These are phyloP conservation scores for Casuarina glauca DNA, from an alignment of 306 rosid genomes.

Conservation along the genomic window DNA sequence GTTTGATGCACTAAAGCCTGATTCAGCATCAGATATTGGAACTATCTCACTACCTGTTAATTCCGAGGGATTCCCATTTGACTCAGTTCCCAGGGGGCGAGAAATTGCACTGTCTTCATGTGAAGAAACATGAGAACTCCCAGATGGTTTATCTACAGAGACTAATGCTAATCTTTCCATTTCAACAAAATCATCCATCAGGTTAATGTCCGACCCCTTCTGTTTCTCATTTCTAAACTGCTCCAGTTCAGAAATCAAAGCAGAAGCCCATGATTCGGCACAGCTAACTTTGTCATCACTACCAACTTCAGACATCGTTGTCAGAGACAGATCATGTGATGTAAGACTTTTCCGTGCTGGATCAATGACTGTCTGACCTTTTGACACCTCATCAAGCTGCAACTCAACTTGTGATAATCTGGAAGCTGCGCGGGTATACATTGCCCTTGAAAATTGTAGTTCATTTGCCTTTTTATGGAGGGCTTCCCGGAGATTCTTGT, in stretches of 20 bases:
- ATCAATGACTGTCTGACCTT: slow-evolving; percentile 41
- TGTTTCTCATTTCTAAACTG: slow-evolving; percentile 58
- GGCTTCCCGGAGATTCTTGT: slow-evolving; percentile 61
- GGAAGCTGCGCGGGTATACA: slow-evolving; percentile 62
- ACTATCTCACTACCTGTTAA: slow-evolving; percentile 35
- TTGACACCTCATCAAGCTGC: slow-evolving; percentile 42
- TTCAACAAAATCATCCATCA: slow-evolving; percentile 93
- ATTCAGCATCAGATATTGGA: slow-evolving; percentile 46
- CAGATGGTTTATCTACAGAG: slow-evolving; percentile 50
- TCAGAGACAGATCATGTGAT: slow-evolving; percentile 50
- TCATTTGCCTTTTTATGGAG: slow-evolving; percentile 61
- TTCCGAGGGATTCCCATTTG: slow-evolving; percentile 34
- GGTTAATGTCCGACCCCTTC: slow-evolving; percentile 64
- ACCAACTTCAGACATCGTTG: slow-evolving; percentile 70
- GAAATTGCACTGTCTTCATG: slow-evolving; percentile 34
- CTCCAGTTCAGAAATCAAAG: slow-evolving; percentile 74
- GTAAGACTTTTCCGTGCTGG: slow-evolving; percentile 40
- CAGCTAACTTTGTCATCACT: slow-evolving; percentile 81
- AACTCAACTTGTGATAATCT: slow-evolving; percentile 55
- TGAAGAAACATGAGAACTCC: slow-evolving; percentile 38
- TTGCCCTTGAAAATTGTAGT: slow-evolving; percentile 69
- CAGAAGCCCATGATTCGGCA: slow-evolving; percentile 78
- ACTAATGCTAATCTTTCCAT: slow-evolving; percentile 88
- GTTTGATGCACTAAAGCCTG: slow-evolving; percentile 37
- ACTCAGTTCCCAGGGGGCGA: slow-evolving; percentile 39